phyloP scores from a whole-genome alignment of 768 basidiomycete species.

The Lactarius sanguifluus region DNA sequence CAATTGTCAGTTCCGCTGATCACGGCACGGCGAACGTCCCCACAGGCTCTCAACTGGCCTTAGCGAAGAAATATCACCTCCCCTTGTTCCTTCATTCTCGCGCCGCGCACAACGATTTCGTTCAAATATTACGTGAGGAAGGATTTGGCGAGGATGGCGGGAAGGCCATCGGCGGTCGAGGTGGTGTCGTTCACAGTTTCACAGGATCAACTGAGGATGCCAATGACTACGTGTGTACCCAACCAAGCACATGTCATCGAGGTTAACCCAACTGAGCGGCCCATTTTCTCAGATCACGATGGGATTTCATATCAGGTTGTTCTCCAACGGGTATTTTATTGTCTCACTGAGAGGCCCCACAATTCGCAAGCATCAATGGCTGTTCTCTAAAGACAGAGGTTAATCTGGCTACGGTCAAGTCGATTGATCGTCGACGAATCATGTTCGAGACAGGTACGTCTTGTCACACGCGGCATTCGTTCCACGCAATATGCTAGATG shows the following conservation, averaged over 20 bases:
- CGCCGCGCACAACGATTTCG: conserved; percentile 68
- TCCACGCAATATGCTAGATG: conserved; percentile 46
- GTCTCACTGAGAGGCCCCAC: neutral
- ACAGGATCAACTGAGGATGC: conserved; percentile 67
- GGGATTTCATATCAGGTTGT: conserved; percentile 67
- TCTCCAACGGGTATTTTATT: neutral
- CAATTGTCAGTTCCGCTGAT: neutral
- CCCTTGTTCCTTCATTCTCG: conserved; percentile 83
- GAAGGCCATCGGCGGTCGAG: conserved; percentile 51
- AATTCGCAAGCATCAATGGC: conserved; percentile 56
- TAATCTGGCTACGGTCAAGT: conserved; percentile 54
- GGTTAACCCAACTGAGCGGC: neutral
- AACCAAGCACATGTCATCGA: neutral
- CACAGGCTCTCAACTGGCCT: conserved; percentile 52
- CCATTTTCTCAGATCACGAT: conserved; percentile 52
- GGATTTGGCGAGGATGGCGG: conserved; percentile 63
- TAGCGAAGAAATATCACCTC: conserved; percentile 69
- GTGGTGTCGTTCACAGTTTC: conserved; percentile 84
- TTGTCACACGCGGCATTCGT: too few relatives aligned
- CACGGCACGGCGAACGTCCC: neutral
- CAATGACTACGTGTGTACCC: conserved; percentile 59
- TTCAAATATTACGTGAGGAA: conserved; percentile 60
- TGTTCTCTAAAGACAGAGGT: conserved; percentile 74
- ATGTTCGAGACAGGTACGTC: conserved; percentile 74
- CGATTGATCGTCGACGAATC: conserved; percentile 58